These are phyloP conservation scores for Trichopus zeylanicus DNA, from an alignment of 116 monocot species.

Conservation along the genomic window DNA sequence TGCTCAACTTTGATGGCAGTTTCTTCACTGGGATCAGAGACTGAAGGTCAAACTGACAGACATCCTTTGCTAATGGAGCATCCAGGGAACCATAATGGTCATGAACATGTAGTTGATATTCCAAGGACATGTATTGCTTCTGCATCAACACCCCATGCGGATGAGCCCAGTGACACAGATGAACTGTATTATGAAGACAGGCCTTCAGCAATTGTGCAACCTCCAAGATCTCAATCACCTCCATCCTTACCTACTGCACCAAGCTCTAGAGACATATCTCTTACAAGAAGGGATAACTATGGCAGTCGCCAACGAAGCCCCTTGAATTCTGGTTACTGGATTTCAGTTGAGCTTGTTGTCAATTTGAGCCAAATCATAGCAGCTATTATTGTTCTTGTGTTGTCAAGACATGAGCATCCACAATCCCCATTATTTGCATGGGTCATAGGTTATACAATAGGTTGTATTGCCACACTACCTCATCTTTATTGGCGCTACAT, in stretches of 20 bases:
- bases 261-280: conserved; percentile 25
- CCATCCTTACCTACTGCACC: conserved; percentile 12
- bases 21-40: conserved; percentile 15
- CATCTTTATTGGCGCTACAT: conserved; percentile 69
- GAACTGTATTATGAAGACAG: conserved; percentile 16
- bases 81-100: background rate
- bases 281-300: conserved; percentile 35
- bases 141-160: conserved; percentile 15
- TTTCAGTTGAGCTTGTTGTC: conserved; percentile 52
- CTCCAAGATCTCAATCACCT: conserved; percentile 20
- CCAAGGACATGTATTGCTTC: conserved; percentile 18
- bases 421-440: conserved; percentile 57
- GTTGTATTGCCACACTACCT: conserved; percentile 56
- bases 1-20: conserved; percentile 27
- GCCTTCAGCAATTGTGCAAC: conserved; percentile 17
- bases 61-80: conserved; percentile 48
- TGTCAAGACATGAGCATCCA: conserved; percentile 59
- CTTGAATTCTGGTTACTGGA: conserved; percentile 45
- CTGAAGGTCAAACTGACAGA: conserved; percentile 23
- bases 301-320: conserved; percentile 51
- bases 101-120: conserved; percentile 49
- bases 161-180: conserved; percentile 12
- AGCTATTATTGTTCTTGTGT: conserved; percentile 42
- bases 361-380: conserved; percentile 54
- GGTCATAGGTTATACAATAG: conserved; percentile 55